Evolutionary conservation across 2,329 filamentous ascomycete species (phyloP), one percentile per base, ranked within the genome.

Genomic region (Sarocladiaceae sp.): DNA sequence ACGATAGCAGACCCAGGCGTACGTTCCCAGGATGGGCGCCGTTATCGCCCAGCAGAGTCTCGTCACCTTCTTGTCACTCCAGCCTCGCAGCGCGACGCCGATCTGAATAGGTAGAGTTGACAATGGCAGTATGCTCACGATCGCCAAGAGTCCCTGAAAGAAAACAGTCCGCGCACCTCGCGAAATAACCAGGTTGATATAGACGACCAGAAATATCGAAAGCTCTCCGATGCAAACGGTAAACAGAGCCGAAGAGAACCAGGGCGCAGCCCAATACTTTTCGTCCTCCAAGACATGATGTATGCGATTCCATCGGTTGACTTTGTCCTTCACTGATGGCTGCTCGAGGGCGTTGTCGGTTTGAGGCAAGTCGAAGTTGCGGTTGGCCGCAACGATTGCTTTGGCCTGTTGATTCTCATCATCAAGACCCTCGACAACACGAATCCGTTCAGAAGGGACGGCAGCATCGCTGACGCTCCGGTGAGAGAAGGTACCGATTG

Each of bases 181-280:
- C 4, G 42, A 28, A 11, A 47, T 47, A 25, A 47, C 25, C 8
- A 47, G 42, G n/a, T 47, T 47, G 42, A 47, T 47, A 23, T 47
- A 47, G 26, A 47, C 42, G 4, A 47, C 42, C 23, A 47, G 23
- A 31, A 47, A 47, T 22, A 31, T 31, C 12, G n/a, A 28, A 11
- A 47, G 23, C n/a, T 47, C 42, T 8, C 22, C 42, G 22, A 47
- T 28, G 11, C 22, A 47, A 11, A 47, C 25, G 8, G 23, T 47
- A 25, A 47, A 47, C 4, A 47, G 23, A 5, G 42, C 42, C 4
- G 42, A 28, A 10, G 42, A 47, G 42, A 47, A 47, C 42, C 42
- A 47, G 17, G 26, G 26, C 10, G 22, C 42, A 12, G 42, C 26
- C 42, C 42, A 47, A 25, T 47, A 47, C 23, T 28, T 15, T 13